These are phyloP conservation scores for Oemleria cerasiformis DNA, from an alignment of 306 rosid species.

Conservation along the genomic window DNA sequence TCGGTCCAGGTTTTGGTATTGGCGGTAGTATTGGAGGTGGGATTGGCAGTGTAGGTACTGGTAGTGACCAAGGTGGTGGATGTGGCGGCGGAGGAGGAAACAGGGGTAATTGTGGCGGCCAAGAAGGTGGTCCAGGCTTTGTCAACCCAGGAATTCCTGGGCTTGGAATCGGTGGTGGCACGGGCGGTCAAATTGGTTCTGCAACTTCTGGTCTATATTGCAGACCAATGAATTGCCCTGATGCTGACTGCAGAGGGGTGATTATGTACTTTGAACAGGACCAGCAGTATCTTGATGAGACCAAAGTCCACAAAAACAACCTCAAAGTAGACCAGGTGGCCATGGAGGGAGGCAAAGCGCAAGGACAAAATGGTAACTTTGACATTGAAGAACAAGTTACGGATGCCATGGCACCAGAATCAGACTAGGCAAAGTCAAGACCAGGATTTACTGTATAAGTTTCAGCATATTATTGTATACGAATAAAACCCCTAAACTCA, in stretches of 20 bases:
- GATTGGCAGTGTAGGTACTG: not conserved
- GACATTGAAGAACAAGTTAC: not conserved
- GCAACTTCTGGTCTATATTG: constrained; percentile 3
- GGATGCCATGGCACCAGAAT: not conserved
- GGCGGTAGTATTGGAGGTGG: not conserved
- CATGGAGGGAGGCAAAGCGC: not conserved
- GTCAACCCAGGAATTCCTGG: not conserved
- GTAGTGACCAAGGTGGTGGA: not conserved
- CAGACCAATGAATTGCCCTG: constrained; percentile 19
- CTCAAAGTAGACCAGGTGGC: not conserved
- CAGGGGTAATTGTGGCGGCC: not conserved
- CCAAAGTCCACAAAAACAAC: not conserved
- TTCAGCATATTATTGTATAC: not conserved
- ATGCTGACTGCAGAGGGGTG: constrained; percentile 9
- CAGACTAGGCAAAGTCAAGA: not conserved
- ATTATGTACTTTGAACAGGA: not conserved
- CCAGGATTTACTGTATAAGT: not conserved
- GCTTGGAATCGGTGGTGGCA: not conserved
- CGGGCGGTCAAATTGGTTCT: not conserved
- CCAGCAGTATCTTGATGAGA: not conserved
- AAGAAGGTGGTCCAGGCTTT: not conserved
- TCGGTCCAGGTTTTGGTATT: not conserved
- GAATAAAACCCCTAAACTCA: not conserved
- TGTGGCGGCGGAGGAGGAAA: not conserved
- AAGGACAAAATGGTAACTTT: not conserved